Evolutionary conservation across 305 asterid species (phyloP).

Genomic region (Solanum hybrid): DNA sequence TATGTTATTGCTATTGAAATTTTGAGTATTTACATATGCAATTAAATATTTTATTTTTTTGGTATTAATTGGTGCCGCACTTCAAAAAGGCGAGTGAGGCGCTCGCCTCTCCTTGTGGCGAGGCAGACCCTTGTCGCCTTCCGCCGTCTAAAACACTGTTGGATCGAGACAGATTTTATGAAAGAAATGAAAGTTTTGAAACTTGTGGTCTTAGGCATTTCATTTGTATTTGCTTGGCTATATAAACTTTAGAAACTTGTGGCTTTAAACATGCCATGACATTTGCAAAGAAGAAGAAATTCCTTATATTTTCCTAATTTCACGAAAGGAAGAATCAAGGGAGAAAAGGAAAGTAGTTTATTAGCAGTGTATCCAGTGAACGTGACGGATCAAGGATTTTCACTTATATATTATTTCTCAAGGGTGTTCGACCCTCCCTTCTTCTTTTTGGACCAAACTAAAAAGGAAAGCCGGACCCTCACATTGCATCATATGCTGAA

Average conservation of each 20-base stretch:
- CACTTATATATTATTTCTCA: neutral
- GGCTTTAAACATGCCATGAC: neutral
- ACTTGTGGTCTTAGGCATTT: neutral
- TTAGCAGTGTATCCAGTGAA: neutral
- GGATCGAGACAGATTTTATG: neutral
- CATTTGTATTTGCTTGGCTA: neutral
- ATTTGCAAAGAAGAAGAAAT: neutral
- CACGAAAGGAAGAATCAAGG: neutral
- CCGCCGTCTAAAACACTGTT: neutral
- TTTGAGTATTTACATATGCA: neutral
- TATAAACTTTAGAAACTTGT: neutral
- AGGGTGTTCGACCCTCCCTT: neutral
- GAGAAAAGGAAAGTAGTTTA: neutral
- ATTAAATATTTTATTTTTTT: no score
- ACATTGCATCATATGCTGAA: neutral
- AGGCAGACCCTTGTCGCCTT: neutral
- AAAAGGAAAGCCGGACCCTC: no score
- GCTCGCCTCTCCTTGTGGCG: neutral
- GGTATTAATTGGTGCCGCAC: neutral
- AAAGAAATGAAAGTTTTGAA: neutral
- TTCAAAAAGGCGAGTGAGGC: neutral
- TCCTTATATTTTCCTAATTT: neutral
- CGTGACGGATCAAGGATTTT: neutral
- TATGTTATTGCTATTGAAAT: neutral
- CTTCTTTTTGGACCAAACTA: no score